phyloP scores from a whole-genome alignment of 75 land plant species.

The Larix kaempferi region DNA sequence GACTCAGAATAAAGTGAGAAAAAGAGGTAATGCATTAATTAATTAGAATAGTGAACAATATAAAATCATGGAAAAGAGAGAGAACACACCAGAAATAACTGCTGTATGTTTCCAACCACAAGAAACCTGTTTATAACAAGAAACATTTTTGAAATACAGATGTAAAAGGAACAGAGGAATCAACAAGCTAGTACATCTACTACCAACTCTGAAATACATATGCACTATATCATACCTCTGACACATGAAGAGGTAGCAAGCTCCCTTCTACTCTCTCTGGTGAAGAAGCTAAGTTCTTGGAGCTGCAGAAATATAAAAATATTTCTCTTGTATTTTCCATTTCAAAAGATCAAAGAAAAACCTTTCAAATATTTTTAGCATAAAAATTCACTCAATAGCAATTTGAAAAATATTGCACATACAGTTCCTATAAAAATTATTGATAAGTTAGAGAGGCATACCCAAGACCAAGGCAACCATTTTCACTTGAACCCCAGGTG shows the following conservation, averaged over 20 bases:
- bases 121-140: slow-evolving; percentile 55
- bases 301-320: slow-evolving; percentile 36
- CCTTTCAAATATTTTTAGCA: not conserved
- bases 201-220: not conserved
- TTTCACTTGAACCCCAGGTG: slow-evolving; percentile 95
- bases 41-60: not conserved
- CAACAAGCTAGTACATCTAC: not conserved
- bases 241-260: slow-evolving; percentile 35
- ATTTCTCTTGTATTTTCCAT: not conserved
- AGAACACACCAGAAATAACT: slow-evolving; percentile 62
- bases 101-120: slow-evolving; percentile 99
- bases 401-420: not conserved
- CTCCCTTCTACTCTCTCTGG: slow-evolving; percentile 67
- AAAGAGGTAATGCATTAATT: not conserved
- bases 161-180: not conserved
- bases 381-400: not conserved
- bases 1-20: not conserved
- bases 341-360: not conserved
- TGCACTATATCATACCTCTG: slow-evolving; percentile 40
- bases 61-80: not conserved
- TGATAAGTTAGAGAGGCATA: slow-evolving; percentile 17
- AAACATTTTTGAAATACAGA: not conserved
- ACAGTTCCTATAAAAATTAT: not conserved
- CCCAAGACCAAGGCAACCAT: slow-evolving; percentile 98
- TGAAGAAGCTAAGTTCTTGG: slow-evolving; percentile 22